Evolutionary conservation across 306 rosid species (phyloP).

Genomic region (Psophocarpus tetragonolobus): DNA sequence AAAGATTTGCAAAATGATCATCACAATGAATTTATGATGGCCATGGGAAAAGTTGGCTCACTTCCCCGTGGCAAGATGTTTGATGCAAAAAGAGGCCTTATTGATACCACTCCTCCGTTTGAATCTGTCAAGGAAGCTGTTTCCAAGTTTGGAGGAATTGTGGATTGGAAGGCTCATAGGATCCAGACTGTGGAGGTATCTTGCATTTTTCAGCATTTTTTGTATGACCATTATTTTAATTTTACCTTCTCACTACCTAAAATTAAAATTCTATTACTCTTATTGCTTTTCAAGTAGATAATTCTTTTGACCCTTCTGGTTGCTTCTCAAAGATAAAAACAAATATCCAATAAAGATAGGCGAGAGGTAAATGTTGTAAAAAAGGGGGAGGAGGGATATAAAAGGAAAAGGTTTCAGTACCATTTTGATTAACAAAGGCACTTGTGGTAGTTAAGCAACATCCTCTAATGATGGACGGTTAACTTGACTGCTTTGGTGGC

Average conservation of each 20-base stretch:
- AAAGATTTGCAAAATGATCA: conserved; percentile 34
- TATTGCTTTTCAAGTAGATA: conserved; percentile 31
- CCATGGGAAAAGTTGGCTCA: conserved; percentile 42
- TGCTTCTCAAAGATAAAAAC: conserved; percentile 28
- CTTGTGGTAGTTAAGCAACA: conserved; percentile 21
- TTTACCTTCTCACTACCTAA: conserved; percentile 12
- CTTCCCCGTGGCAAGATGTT: conserved; percentile 40
- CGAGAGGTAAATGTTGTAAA: conserved; percentile 6
- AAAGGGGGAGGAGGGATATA: neutral
- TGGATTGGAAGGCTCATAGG: conserved; percentile 98
- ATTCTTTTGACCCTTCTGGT: conserved; percentile 1
- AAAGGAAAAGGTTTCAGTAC: conserved; percentile 4
- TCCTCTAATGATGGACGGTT: neutral
- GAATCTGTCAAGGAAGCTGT: conserved; percentile 99
- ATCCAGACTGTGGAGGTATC: conserved; percentile 87
- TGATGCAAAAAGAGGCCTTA: conserved; percentile 57
- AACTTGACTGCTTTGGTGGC: neutral
- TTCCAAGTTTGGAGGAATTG: conserved; percentile 96
- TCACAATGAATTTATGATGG: conserved; percentile 17
- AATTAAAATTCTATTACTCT: conserved; percentile 27
- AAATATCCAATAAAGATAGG: conserved; percentile 10
- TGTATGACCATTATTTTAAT: neutral
- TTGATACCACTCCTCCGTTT: conserved; percentile 92
- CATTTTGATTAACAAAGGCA: conserved; percentile 18
- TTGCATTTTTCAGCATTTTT: conserved; percentile 27